Base-by-base conservation (phyloP, 2,329 filamentous ascomycete species). In the Orbilia javanica region DNA sequence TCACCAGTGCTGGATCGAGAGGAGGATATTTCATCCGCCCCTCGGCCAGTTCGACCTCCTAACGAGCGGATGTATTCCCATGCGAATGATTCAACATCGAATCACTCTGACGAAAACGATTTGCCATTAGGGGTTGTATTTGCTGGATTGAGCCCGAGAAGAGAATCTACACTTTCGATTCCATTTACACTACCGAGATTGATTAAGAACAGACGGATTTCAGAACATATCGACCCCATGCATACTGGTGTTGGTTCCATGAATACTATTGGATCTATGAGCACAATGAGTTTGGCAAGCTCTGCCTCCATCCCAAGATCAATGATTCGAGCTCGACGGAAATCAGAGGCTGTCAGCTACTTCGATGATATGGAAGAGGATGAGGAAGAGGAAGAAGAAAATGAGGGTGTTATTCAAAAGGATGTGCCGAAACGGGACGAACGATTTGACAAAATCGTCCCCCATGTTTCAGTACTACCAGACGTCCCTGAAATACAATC, bases 181-280 rank as follows among this genome's bases (percentile, higher is more conserved):
- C 72, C 57, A 22, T 70, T 77, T 15, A 70, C 65, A 15, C 39
- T 70, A 31, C 72, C 72, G n/a, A 77, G 50, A 34, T 50, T 77
- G n/a, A 66, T 34, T 0, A 65, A 69, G 20, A 44, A 62, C 20
- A 64, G 72, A 20, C 55, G 72, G 18, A 70, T 66, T 52, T 77
- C 72, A 18, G 72, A 77, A 22, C 65, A 77, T 46, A 77, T 77
- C 20, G 72, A 77, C 34, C 72, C 65, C 20, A 77, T 66, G 63
- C 34, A 60, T 22, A 42, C n/a, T n/a, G 34, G 55, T 8, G 34
- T 60, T 18, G 34, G 55, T n/a, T 60, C 34, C 5, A 27, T 39
- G 31, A 42, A 42, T 42, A 42, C 55, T 3, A 18, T 42, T 10
- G 25, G 60, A 11, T n/a, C 60, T 15, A 50, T 18, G 25, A 74